These are phyloP conservation scores for Phaeomoniella chlamydospora DNA, from an alignment of 2,329 filamentous ascomycete genomes.

Conservation along the genomic window DNA sequence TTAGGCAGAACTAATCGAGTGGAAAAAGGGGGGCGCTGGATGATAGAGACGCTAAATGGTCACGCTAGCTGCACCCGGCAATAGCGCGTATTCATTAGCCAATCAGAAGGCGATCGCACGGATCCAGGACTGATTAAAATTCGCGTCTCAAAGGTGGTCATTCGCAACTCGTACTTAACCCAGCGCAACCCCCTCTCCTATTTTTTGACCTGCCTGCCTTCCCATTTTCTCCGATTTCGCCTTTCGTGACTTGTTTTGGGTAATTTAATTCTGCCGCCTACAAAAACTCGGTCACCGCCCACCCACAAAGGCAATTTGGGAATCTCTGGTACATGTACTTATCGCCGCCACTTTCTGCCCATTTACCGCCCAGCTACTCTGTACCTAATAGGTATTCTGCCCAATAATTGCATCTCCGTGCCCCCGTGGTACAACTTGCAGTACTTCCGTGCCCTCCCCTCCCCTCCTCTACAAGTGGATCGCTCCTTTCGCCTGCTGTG, in stretches of 20 bases:
- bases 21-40: not conserved
- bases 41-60: not conserved
- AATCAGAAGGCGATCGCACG: not conserved
- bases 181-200: constrained; percentile 1
- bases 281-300: too few species aligned
- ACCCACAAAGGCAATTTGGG: too few species aligned
- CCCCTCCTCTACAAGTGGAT: too few species aligned
- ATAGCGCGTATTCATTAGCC: not conserved
- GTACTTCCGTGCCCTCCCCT: too few species aligned
- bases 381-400: not conserved
- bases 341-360: too few species aligned
- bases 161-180: not conserved
- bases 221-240: constrained; percentile 1
- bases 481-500: not conserved
- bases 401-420: not conserved
- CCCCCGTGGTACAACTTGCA: too few species aligned
- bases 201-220: not conserved
- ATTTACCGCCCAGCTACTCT: not conserved
- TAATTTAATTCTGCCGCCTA: too few species aligned
- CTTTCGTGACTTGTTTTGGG: too few species aligned
- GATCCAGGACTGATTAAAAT: not conserved
- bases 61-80: not conserved
- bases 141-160: not conserved
- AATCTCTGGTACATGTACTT: too few species aligned
- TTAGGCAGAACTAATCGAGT: not conserved